A percentile compares a stretch with the other conserved stretches of the same genome.
These are phyloP conservation scores for Chrysoporthe austroafricana DNA, from an alignment of 2,329 filamentous ascomycete species.

Conservation along the genomic window DNA sequence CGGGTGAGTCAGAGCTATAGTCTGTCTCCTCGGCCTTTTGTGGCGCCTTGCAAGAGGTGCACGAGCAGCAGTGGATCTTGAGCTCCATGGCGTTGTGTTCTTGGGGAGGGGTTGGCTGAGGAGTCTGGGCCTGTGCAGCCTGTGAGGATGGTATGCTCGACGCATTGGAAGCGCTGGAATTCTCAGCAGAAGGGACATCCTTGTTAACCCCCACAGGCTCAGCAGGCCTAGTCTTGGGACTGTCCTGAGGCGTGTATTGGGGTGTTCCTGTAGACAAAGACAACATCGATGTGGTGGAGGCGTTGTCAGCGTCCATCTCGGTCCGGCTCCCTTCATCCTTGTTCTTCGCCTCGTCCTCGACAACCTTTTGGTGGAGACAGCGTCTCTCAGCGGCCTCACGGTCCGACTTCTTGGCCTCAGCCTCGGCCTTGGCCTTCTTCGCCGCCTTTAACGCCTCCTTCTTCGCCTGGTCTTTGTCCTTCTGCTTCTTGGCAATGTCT, in stretches of 20 bases:
- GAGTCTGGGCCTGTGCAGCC: slow-evolving; percentile 10
- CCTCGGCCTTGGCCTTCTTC: slow-evolving; percentile 42
- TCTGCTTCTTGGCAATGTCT: slow-evolving; percentile 44
- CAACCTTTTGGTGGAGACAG: slow-evolving; percentile 30
- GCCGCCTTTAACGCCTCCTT: slow-evolving; percentile 43
- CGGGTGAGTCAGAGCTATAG: slow-evolving; percentile 63
- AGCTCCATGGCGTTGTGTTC: slow-evolving; percentile 20
- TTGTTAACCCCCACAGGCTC: slow-evolving; percentile 30
- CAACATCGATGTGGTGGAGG: slow-evolving; percentile 29
- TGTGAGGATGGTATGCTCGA: slow-evolving; percentile 32
- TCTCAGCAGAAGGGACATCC: slow-evolving; percentile 37
- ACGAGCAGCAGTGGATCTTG: slow-evolving; percentile 16
- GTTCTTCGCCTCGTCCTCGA: slow-evolving; percentile 27
- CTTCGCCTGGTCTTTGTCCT: slow-evolving; percentile 48
- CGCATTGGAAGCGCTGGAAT: slow-evolving; percentile 18
- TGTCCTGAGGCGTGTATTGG: slow-evolving; percentile 35
- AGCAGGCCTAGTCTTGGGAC: slow-evolving; percentile 36
- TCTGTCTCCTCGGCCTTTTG: slow-evolving; percentile 46
- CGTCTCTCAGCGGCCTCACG: slow-evolving; percentile 32
- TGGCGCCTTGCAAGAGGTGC: slow-evolving; percentile 18
- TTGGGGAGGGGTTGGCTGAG: neutral
- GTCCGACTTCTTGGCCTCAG: slow-evolving; percentile 25
- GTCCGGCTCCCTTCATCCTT: slow-evolving; percentile 28
- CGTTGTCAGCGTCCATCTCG: slow-evolving; percentile 25
- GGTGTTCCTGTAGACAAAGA: slow-evolving; percentile 33